These are phyloP conservation scores for Allium sativum DNA, from an alignment of 106 monocot species.

Conservation along the genomic window DNA sequence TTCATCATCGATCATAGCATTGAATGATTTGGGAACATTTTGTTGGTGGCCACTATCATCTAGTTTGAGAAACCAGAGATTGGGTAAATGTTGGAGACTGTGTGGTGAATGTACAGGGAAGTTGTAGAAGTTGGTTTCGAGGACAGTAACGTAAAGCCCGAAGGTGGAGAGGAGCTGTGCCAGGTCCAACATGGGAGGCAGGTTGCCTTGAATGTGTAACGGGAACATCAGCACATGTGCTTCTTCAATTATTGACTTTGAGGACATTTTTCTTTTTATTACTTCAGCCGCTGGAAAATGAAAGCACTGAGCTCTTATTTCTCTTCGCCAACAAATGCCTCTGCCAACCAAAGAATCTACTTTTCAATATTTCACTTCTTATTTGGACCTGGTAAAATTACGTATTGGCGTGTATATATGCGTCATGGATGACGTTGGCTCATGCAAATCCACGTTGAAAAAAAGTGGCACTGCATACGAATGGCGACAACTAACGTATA, in stretches of 20 bases:
- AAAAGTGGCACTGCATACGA: too few relatives aligned
- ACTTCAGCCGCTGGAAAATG: too few relatives aligned
- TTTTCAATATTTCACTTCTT: too few relatives aligned
- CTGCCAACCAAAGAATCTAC: too few relatives aligned
- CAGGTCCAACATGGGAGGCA: conserved; percentile 4
- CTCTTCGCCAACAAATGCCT: too few relatives aligned
- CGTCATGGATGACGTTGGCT: too few relatives aligned
- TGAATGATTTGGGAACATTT: not conserved
- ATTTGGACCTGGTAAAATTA: too few relatives aligned
- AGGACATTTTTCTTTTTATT: too few relatives aligned
- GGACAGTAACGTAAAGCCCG: conserved; percentile 5
- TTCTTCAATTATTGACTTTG: not conserved
- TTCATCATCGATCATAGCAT: not conserved
- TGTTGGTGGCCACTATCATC: not conserved
- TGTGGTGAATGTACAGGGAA: not conserved
- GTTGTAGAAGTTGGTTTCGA: conserved; percentile 13
- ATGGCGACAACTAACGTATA: too few relatives aligned
- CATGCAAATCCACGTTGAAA: too few relatives aligned
- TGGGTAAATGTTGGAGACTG: not conserved
- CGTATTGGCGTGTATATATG: too few relatives aligned
- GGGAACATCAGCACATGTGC: conserved; percentile 8
- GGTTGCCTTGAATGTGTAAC: not conserved
- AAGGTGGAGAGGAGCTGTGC: conserved; percentile 2
- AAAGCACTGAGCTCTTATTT: too few relatives aligned
- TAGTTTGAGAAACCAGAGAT: not conserved